These are phyloP conservation scores for Lasiosphaeria miniovina DNA, from an alignment of 495 filamentous ascomycete genomes.

Conservation along the genomic window DNA sequence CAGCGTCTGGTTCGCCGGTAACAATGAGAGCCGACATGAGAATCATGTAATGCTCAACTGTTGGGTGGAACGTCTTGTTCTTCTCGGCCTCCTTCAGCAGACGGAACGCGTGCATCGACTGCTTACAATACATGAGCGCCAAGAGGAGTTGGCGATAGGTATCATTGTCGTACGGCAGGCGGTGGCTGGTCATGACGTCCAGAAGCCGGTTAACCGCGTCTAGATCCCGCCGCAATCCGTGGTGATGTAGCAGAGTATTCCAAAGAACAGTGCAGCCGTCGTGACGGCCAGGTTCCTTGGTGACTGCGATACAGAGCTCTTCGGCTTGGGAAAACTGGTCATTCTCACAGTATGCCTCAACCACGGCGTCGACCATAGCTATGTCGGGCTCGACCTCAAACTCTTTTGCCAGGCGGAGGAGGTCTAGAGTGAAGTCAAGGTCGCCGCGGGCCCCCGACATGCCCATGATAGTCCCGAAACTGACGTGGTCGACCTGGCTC, in stretches of 20 bases:
- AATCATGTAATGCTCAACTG: constrained; percentile 53
- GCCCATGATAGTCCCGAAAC: constrained; percentile 69
- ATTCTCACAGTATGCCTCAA: constrained; percentile 68
- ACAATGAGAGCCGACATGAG: constrained; percentile 35
- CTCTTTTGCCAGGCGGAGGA: constrained; percentile 57
- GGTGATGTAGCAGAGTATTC: constrained; percentile 69
- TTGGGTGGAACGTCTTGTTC: constrained; percentile 55
- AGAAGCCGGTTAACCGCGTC: constrained; percentile 57
- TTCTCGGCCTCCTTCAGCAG: constrained; percentile 62
- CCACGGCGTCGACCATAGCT: constrained; percentile 60
- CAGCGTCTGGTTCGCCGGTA: constrained; percentile 33
- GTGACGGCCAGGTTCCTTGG: constrained; percentile 40
- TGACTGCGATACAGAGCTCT: constrained; percentile 44
- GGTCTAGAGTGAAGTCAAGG: constrained; percentile 57
- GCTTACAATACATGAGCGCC: constrained; percentile 57
- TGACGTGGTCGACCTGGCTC: constrained; percentile 53
- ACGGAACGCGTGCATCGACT: constrained; percentile 61
- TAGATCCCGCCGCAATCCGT: constrained; percentile 65
- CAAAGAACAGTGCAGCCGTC: constrained; percentile 59
- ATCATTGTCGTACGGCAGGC: constrained; percentile 59
- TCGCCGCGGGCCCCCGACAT: constrained; percentile 73
- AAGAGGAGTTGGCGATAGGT: constrained; percentile 76
- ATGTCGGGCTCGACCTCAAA: constrained; percentile 36
- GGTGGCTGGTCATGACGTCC: constrained; percentile 55
- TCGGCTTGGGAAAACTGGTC: constrained; percentile 59